Conservation (phyloP, 495 filamentous ascomycete species). For the Thermochaetoides thermophila region DNA sequence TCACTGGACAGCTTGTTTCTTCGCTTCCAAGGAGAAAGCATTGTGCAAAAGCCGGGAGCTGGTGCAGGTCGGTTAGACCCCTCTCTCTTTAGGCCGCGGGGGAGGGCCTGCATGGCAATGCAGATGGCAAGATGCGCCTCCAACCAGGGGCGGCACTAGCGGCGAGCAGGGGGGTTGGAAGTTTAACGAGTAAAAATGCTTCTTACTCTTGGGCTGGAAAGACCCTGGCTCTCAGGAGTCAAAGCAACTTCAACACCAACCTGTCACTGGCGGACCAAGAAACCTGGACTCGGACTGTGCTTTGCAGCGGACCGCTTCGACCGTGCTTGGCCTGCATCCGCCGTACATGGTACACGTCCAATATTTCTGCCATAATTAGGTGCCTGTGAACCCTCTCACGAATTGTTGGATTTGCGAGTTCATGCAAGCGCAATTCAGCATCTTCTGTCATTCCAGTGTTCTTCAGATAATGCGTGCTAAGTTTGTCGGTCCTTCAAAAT, state of each 20-base stretch:
- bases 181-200: slow-evolving; percentile 10
- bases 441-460: too few species aligned
- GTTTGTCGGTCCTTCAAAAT: too few species aligned
- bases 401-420: slow-evolving; percentile 12
- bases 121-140: slow-evolving; percentile 17
- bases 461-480: too few species aligned
- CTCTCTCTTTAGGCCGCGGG: slow-evolving; percentile 2
- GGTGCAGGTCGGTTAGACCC: slow-evolving; percentile 1
- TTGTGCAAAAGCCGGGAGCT: slow-evolving; percentile 4
- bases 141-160: slow-evolving; percentile 14
- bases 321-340: slow-evolving; percentile 16
- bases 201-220: slow-evolving; percentile 8
- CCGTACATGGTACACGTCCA: slow-evolving; percentile 22
- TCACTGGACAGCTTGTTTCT: neutral
- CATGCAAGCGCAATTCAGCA: neutral
- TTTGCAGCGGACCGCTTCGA: slow-evolving; percentile 5
- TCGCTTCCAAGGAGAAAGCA: neutral
- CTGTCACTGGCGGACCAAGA: slow-evolving; percentile 13
- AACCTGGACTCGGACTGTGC: slow-evolving; percentile 10
- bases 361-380: slow-evolving; percentile 25
- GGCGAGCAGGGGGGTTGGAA: slow-evolving; percentile 6
- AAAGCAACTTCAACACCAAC: slow-evolving; percentile 16
- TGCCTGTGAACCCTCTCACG: slow-evolving; percentile 9
- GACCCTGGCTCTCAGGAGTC: slow-evolving; percentile 7
- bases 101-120: slow-evolving; percentile 9